Conservation (phyloP, 2,329 filamentous ascomycete species). For the Penicillium brasilianum region DNA sequence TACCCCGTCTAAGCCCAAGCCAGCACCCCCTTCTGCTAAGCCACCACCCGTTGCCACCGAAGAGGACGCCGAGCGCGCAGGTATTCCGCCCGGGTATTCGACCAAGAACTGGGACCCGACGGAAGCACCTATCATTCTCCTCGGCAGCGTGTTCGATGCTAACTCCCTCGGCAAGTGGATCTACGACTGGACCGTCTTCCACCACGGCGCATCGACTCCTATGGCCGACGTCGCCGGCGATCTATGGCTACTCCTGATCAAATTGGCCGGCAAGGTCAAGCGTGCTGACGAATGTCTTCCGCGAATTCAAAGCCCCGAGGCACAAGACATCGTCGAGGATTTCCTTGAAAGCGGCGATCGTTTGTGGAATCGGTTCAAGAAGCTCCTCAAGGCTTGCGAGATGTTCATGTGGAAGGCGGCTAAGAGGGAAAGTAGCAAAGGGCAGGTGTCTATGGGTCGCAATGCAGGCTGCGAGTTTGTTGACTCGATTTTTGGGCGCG, state of each 20-base stretch:
- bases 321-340: conserved; percentile 81
- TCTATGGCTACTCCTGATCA: conserved; percentile 92
- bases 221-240: conserved; percentile 92
- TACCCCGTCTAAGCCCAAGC: conserved; percentile 51
- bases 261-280: conserved; percentile 92
- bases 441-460: conserved; percentile 76
- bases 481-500: conserved; percentile 90
- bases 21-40: conserved; percentile 38
- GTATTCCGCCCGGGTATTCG: conserved; percentile 87
- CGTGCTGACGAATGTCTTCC: conserved; percentile 78
- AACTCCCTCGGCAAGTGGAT: conserved; percentile 99
- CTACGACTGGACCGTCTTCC: conserved; percentile 98
- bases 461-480: conserved; percentile 95
- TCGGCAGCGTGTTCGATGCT: conserved; percentile 95
- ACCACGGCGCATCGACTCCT: conserved; percentile 78
- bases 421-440: conserved; percentile 70
- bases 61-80: conserved; percentile 66
- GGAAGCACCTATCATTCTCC: conserved; percentile 89
- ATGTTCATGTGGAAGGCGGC: conserved; percentile 91
- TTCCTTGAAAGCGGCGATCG: conserved; percentile 89
- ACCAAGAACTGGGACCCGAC: conserved; percentile 98
- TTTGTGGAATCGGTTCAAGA: conserved; percentile 81
- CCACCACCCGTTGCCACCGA: conserved; percentile 61
- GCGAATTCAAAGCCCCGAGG: conserved; percentile 73
- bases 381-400: conserved; percentile 88